Evolutionary conservation across 2,329 filamentous ascomycete genomes (phyloP).

Genomic region (Pseudogymnoascus sp.): DNA sequence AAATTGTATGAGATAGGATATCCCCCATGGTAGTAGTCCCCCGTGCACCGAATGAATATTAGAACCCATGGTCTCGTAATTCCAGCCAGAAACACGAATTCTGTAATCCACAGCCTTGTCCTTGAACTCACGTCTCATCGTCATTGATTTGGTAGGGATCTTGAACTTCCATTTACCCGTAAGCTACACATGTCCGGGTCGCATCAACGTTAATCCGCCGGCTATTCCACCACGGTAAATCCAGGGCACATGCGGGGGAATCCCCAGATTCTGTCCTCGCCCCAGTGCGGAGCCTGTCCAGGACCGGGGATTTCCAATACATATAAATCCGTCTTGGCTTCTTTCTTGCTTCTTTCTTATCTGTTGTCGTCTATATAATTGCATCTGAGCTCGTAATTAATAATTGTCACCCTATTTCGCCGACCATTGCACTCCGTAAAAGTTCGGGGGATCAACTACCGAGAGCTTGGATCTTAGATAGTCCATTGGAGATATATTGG

Average conservation of each 20-base stretch:
- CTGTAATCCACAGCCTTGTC: neutral
- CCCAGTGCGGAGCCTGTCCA: neutral
- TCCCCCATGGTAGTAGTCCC: neutral
- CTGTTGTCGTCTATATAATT: neutral
- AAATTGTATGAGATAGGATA: neutral
- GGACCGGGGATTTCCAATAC: neutral
- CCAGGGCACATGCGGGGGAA: neutral
- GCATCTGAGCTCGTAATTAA: neutral
- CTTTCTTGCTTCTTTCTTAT: too few relatives aligned
- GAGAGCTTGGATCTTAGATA: neutral
- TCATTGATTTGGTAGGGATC: neutral
- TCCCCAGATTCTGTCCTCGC: neutral
- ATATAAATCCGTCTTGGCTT: neutral
- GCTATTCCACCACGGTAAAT: neutral
- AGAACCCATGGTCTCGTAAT: neutral
- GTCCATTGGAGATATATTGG: neutral
- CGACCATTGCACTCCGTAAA: neutral
- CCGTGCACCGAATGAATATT: neutral
- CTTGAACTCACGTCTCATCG: neutral
- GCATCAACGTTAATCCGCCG: slow-evolving; percentile 5
- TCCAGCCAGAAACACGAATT: neutral
- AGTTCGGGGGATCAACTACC: neutral
- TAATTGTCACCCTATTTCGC: neutral
- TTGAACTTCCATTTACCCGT: neutral
- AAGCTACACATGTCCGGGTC: neutral